Percentiles rank a stretch among this genome's conserved stretches.
Conservation (phyloP, 352 stramenopile species). For the Phytopythium delawarense region DNA sequence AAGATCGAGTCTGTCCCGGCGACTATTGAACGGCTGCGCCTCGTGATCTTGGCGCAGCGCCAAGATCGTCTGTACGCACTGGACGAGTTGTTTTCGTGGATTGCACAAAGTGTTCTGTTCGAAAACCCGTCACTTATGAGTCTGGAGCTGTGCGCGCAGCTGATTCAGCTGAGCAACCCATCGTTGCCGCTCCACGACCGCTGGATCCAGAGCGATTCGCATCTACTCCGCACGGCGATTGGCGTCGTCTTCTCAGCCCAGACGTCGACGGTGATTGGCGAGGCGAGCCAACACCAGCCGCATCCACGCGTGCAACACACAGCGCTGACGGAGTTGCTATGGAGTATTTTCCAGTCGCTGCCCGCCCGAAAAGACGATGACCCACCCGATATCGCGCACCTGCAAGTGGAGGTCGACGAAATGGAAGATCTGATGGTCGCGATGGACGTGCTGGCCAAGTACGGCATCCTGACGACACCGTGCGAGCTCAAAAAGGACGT, state of each 20-base stretch:
- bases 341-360: constrained; percentile 70
- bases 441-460: constrained; percentile 66
- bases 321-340: constrained; percentile 52
- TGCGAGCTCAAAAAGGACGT: constrained; percentile 17
- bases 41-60: constrained; percentile 45
- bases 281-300: constrained; percentile 4
- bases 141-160: constrained; percentile 43
- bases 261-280: constrained; percentile 11
- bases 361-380: constrained; percentile 63
- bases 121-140: constrained; percentile 21
- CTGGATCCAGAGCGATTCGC: constrained; percentile 61
- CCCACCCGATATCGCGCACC: constrained; percentile 36
- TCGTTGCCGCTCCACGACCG: constrained; percentile 29
- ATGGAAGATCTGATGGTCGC: constrained; percentile 69
- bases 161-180: constrained; percentile 66
- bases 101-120: constrained; percentile 32
- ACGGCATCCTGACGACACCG: constrained; percentile 36
- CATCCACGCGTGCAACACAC: constrained; percentile 10
- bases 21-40: constrained; percentile 37
- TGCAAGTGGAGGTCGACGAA: constrained; percentile 70
- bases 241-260: constrained; percentile 40
- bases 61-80: constrained; percentile 28
- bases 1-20: constrained; percentile 12
- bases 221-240: constrained; percentile 55
- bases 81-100: constrained; percentile 46